Conservation (phyloP, 1,284 basidiomycete genomes). For the Heterobasidion occidentale region DNA sequence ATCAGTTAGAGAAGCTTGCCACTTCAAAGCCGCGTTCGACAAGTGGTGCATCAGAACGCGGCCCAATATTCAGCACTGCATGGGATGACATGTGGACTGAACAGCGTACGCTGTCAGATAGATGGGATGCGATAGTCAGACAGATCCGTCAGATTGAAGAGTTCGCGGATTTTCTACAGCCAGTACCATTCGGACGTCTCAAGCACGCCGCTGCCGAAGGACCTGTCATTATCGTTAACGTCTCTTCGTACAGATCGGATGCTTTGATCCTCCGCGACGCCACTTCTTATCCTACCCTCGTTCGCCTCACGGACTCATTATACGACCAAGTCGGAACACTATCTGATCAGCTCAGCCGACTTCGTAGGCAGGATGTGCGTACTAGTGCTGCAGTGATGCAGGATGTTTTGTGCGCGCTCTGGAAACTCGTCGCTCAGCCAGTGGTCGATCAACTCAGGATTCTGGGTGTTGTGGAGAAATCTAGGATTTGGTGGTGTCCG, state of each 20-base stretch:
- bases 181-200: constrained; percentile 18
- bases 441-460: constrained; percentile 17
- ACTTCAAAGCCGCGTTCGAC: neutral
- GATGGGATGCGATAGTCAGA: constrained; percentile 15
- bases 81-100: constrained; percentile 12
- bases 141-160: constrained; percentile 19
- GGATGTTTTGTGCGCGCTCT: constrained; percentile 19
- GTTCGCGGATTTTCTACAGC: constrained; percentile 17
- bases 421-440: constrained; percentile 24
- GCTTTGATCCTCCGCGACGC: constrained; percentile 17
- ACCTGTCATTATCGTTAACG: constrained; percentile 27
- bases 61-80: neutral
- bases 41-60: neutral
- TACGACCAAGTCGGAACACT: neutral
- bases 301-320: neutral
- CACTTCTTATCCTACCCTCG: neutral
- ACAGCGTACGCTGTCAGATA: constrained; percentile 14
- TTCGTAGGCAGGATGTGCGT: neutral
- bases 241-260: constrained; percentile 17
- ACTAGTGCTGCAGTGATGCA: neutral
- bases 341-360: neutral
- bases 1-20: neutral
- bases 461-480: constrained; percentile 11
- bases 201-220: constrained; percentile 22
- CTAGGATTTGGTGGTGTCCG: constrained; percentile 39